Evolutionary conservation across 164 flowering plant species (phyloP), one percentile per base, ranked within the genome.

Genomic region (Tetracentron sinense): DNA sequence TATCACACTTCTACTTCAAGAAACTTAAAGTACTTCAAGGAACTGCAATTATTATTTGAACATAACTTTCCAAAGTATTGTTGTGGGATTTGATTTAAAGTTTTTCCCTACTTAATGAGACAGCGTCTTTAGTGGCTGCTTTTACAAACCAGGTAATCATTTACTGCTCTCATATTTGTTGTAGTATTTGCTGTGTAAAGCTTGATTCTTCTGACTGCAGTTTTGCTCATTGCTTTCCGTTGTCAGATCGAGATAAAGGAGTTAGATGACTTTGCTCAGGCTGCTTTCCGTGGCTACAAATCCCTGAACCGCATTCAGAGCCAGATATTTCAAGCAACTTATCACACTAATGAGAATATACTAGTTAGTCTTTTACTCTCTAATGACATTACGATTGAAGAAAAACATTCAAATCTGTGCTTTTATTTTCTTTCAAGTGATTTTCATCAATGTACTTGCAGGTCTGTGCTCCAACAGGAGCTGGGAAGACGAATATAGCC

Each of bases 381-480:
- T 53, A 44, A 27, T 62, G 60, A 16, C 35, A n/a, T 64, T 42
- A 35, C 7, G 47, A 31, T 56, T 3, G 38, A 15, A 42, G 16
- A 16, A n/a, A 35, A 20, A 30, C 29, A 52, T 33, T 38, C 20
- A 12, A 19, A 48, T 7, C 44, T 15, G 21, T 54, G 56, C 50
- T 54, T 49, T 35, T 22, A 6, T 28, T 53, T 31, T 26, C 48
- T 63, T 7, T 50, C 17, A 35, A 42, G 12, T 51, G 19, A 51
- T 51, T 26, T 25, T 11, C 10, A 57, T 61, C 28, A 30, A 52
- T 70, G 16, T 33, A 31, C 42, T 66, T 77, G 58, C 82, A 94
- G 99, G 99, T 94, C 70, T 94, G 99, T 85, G 99, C 99, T 33
- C 99, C 99, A 35, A 94, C 99, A 20, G 99, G 99, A 60, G 99